These are phyloP conservation scores for Trichoderma atrobrunneum DNA, from an alignment of 2,329 filamentous ascomycete species.

Conservation along the genomic window DNA sequence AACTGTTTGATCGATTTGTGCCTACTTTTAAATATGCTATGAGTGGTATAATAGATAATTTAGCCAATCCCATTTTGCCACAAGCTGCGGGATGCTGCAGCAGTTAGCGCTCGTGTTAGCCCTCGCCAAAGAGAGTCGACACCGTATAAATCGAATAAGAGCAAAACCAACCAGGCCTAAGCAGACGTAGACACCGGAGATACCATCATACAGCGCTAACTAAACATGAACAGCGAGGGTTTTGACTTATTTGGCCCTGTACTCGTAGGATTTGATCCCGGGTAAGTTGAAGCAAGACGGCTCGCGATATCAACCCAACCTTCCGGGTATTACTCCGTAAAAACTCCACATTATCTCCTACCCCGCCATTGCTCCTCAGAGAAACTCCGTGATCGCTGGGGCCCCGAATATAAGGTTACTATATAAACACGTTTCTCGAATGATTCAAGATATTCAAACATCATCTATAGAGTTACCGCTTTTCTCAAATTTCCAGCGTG, in stretches of 20 bases:
- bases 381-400: neutral
- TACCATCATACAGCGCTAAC: neutral
- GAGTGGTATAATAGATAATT: neutral
- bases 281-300: neutral
- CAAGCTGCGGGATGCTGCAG: neutral
- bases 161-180: neutral
- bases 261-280: neutral
- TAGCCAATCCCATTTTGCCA: neutral
- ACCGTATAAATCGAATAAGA: neutral
- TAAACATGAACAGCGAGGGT: neutral
- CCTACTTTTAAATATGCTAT: neutral
- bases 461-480: neutral
- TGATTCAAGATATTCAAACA: neutral
- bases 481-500: neutral
- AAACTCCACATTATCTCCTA: slow-evolving; percentile 15
- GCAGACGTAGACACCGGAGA: neutral
- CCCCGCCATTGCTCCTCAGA: slow-evolving; percentile 18
- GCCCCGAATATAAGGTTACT: neutral
- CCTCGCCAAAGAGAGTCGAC: neutral
- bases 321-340: slow-evolving; percentile 6
- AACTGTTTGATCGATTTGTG: neutral
- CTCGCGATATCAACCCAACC: neutral
- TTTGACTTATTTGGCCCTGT: neutral
- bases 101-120: neutral
- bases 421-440: neutral